Conservation (phyloP, 2,329 filamentous ascomycete species). For the Alternaria sp. region DNA sequence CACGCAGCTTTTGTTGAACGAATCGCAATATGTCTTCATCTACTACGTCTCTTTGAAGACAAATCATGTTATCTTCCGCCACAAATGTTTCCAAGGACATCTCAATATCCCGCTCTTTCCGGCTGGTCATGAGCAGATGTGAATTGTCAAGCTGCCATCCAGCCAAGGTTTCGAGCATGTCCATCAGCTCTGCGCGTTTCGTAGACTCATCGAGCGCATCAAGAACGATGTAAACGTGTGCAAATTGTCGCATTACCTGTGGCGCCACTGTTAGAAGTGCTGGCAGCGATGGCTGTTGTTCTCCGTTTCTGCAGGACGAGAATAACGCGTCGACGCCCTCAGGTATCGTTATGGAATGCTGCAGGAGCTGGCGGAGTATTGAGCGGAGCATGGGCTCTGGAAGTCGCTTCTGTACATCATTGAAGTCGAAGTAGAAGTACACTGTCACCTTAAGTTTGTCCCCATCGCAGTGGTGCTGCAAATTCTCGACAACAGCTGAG, state of each 20-base stretch:
- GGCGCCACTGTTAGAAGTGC: conserved; percentile 26
- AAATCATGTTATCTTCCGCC: conserved; percentile 15
- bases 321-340: conserved; percentile 32
- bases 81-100: conserved; percentile 21
- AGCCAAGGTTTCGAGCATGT: conserved; percentile 23
- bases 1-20: conserved; percentile 42
- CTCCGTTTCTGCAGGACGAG: conserved; percentile 27
- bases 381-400: conserved; percentile 47
- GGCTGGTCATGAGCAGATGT: conserved; percentile 38
- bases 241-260: conserved; percentile 33
- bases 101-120: conserved; percentile 38
- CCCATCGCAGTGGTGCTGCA: conserved; percentile 22
- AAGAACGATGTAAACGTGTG: conserved; percentile 25
- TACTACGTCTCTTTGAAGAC: conserved; percentile 32
- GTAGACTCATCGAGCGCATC: conserved; percentile 41
- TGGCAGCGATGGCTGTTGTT: conserved; percentile 27
- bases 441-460: conserved; percentile 12
- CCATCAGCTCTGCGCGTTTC: conserved; percentile 29
- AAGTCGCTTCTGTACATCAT: conserved; percentile 45
- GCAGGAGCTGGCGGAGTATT: conserved; percentile 46
- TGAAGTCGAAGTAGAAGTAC: conserved; percentile 49
- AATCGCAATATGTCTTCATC: conserved; percentile 39
- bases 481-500: conserved; percentile 45
- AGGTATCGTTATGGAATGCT: conserved; percentile 17
- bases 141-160: conserved; percentile 28